phyloP scores from a whole-genome alignment of 2,329 filamentous ascomycete species.

The Cytospora paraplurivora region DNA sequence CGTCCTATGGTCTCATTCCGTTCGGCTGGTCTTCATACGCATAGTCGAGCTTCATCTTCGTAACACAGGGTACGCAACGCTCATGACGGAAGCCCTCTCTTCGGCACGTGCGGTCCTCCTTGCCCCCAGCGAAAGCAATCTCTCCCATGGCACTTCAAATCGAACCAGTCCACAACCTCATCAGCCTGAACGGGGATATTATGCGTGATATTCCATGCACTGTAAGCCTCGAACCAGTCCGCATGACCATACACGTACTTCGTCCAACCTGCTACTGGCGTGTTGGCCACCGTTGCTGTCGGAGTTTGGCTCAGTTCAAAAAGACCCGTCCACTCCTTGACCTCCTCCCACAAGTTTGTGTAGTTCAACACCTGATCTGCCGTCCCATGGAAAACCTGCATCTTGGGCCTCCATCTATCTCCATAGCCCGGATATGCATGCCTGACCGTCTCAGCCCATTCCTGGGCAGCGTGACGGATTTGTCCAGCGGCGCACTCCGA shows the following conservation, averaged over 20 bases:
- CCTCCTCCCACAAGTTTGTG: constrained; percentile 55
- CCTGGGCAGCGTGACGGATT: constrained; percentile 39
- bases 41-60: background rate
- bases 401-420: constrained; percentile 51
- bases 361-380: constrained; percentile 53
- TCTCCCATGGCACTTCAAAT: constrained; percentile 38
- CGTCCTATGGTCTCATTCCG: too few species aligned
- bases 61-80: background rate
- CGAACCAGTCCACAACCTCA: constrained; percentile 42
- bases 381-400: constrained; percentile 61
- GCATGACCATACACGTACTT: constrained; percentile 40
- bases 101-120: constrained; percentile 29
- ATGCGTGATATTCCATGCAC: constrained; percentile 42
- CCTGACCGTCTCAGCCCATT: constrained; percentile 41
- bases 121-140: constrained; percentile 44
- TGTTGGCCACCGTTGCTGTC: constrained; percentile 35
- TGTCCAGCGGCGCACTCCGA: constrained; percentile 53
- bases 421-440: constrained; percentile 53
- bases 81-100: too few species aligned
- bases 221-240: constrained; percentile 45
- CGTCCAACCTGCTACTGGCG: constrained; percentile 42
- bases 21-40: background rate
- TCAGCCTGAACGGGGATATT: constrained; percentile 44
- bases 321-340: constrained; percentile 55
- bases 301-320: constrained; percentile 38